Evolutionary conservation across 768 basidiomycete species (phyloP).

Genomic region (Paxillus involutus): DNA sequence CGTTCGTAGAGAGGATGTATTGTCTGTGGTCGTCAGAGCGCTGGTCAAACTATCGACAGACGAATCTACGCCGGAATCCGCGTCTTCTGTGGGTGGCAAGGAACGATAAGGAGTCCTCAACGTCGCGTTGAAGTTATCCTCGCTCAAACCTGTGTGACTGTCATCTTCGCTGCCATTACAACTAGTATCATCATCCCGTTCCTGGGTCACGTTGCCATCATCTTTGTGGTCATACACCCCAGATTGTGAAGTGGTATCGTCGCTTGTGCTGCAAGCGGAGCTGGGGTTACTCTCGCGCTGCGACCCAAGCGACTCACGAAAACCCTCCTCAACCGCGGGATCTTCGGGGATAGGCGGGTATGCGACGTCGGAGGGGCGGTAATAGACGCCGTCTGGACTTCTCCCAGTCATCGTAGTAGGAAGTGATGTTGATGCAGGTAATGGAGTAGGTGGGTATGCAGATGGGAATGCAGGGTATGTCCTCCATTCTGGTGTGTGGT

Average conservation of each 20-base stretch:
- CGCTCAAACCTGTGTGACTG: constrained; percentile 27
- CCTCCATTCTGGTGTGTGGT: constrained; percentile 64
- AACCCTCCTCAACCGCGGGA: constrained; percentile 47
- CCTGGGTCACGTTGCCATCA: constrained; percentile 1
- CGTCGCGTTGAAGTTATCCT: constrained; percentile 66
- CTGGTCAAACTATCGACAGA: constrained; percentile 29
- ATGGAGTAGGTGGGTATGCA: constrained; percentile 72
- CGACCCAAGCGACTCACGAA: constrained; percentile 68
- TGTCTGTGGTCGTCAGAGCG: constrained; percentile 38
- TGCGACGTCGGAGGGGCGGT: constrained; percentile 8
- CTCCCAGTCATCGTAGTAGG: constrained; percentile 15
- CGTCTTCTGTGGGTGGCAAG: constrained; percentile 15
- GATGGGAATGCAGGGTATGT: constrained; percentile 75
- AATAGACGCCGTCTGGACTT: constrained; percentile 1
- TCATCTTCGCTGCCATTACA: constrained; percentile 26
- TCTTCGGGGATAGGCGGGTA: constrained; percentile 41
- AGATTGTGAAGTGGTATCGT: constrained; percentile 34
- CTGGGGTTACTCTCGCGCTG: constrained; percentile 60
- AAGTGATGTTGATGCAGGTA: constrained; percentile 38
- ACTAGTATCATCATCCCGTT: constrained; percentile 19
- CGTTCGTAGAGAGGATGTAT: constrained; percentile 38
- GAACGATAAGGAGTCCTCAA: constrained; percentile 58
- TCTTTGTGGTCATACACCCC: constrained; percentile 39
- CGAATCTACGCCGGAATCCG: constrained; percentile 21
- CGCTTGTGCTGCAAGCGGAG: constrained; percentile 63